A percentile compares a stretch with the other conserved stretches of the same genome.
phyloP scores from a whole-genome alignment of 139 green algal genomes.

The Tetradesmus lagerheimii region DNA sequence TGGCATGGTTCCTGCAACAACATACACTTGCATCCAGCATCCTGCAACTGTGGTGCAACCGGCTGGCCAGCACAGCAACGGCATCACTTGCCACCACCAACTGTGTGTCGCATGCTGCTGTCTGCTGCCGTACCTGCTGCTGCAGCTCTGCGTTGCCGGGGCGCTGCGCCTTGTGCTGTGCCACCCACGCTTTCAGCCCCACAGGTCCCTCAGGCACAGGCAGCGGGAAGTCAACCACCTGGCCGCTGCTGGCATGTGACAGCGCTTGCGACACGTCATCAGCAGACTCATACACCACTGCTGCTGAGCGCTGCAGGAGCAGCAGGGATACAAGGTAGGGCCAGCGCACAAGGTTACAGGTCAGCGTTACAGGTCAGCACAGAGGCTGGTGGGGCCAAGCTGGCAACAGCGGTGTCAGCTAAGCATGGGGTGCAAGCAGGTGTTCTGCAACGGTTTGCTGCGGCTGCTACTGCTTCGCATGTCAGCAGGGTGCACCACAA shows the following conservation, averaged over 20 bases:
- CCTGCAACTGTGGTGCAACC: background rate
- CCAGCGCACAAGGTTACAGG: too few relatives aligned
- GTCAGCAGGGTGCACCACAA: too few relatives aligned
- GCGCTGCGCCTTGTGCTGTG: slow-evolving; percentile 69
- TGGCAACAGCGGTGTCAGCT: too few relatives aligned
- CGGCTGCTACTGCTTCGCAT: too few relatives aligned
- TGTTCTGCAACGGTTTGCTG: too few relatives aligned
- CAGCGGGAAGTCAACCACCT: slow-evolving; percentile 39
- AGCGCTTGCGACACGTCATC: slow-evolving; percentile 3
- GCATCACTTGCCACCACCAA: background rate
- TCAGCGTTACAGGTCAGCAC: too few relatives aligned
- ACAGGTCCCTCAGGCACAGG: slow-evolving; percentile 14
- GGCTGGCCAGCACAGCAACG: background rate
- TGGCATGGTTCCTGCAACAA: too few relatives aligned
- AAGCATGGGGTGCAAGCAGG: too few relatives aligned
- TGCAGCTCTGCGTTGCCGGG: slow-evolving; percentile 62
- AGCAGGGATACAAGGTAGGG: background rate
- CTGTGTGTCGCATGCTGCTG: slow-evolving; percentile 8
- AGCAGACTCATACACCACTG: slow-evolving; percentile 16
- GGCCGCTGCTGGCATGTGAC: background rate
- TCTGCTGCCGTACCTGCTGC: slow-evolving; percentile 58
- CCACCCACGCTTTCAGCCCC: slow-evolving; percentile 65
- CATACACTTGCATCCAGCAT: background rate
- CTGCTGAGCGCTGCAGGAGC: slow-evolving; percentile 33
- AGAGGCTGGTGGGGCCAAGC: background rate